These are phyloP conservation scores for Neonothopanus nambi DNA, from an alignment of 1,284 basidiomycete species.

Conservation along the genomic window DNA sequence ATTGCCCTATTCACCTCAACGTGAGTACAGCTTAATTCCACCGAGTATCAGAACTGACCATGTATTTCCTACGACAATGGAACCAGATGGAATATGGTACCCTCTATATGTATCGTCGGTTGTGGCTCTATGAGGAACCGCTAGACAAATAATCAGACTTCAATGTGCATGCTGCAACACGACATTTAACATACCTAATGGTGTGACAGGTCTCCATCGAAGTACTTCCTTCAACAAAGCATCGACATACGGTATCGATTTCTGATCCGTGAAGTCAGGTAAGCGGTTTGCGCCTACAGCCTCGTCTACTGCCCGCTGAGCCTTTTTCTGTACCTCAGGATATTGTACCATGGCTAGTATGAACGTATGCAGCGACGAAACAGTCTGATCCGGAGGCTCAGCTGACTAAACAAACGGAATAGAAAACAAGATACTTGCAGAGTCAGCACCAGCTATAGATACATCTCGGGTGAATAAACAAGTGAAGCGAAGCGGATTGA, in stretches of 20 bases:
- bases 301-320: constrained; percentile 8
- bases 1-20: constrained; percentile 7
- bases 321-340: constrained; percentile 4
- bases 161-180: no score
- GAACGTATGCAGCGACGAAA: neutral
- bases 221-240: constrained; percentile 2
- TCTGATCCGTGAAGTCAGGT: constrained; percentile 2
- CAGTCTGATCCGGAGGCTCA: neutral
- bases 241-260: constrained; percentile 4
- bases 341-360: constrained; percentile 8
- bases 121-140: constrained; percentile 4
- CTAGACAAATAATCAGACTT: constrained; percentile 7
- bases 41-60: constrained; percentile 10
- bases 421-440: no score
- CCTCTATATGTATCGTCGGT: constrained; percentile 13
- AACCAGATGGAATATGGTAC: constrained; percentile 10
- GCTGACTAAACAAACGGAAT: neutral
- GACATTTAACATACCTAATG: no score
- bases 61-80: constrained; percentile 11
- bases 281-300: neutral
- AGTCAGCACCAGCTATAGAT: no score
- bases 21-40: neutral
- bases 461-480: no score
- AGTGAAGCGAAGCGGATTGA: no score
- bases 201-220: constrained; percentile 7